phyloP scores from a whole-genome alignment of 371 early-diverging fungal genomes.

The Apophysomyces ossiformis region DNA sequence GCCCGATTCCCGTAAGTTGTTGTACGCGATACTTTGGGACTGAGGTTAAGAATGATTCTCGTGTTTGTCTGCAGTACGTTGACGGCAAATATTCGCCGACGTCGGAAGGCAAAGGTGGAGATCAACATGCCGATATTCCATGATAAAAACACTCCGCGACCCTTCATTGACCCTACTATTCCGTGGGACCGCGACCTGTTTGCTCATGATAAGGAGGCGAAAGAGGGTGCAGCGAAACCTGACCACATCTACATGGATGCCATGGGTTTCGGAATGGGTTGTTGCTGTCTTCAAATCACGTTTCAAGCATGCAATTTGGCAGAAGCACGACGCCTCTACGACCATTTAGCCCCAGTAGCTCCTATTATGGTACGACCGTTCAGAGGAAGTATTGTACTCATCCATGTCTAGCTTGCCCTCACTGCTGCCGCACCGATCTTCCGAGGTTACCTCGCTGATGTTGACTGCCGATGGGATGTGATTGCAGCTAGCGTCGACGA shows the following conservation, averaged over 20 bases:
- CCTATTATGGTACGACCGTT: slow-evolving; percentile 80
- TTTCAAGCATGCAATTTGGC: slow-evolving; percentile 97
- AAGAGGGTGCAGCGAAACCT: slow-evolving; percentile 77
- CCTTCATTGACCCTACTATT: slow-evolving; percentile 89
- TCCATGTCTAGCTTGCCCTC: slow-evolving; percentile 71
- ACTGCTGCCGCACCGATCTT: slow-evolving; percentile 96
- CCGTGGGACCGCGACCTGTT: slow-evolving; percentile 65
- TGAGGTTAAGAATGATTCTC: background rate
- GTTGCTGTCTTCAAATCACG: slow-evolving; percentile 98
- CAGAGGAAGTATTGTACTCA: slow-evolving; percentile 3
- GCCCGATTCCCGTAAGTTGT: slow-evolving; percentile 86
- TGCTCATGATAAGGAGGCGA: slow-evolving; percentile 69
- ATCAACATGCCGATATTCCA: slow-evolving; percentile 88
- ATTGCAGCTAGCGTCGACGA: slow-evolving; percentile 96
- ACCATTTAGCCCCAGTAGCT: slow-evolving; percentile 92
- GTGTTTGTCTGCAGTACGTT: slow-evolving; percentile 67
- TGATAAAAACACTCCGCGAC: slow-evolving; percentile 85
- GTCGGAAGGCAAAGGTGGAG: slow-evolving; percentile 92
- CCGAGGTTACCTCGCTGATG: slow-evolving; percentile 95
- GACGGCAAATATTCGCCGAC: slow-evolving; percentile 91
- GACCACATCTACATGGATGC: slow-evolving; percentile 98
- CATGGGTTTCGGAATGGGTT: slow-evolving; percentile 99
- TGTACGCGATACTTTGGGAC: no score
- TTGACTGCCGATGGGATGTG: slow-evolving; percentile 98
- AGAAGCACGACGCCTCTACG: slow-evolving; percentile 94